Conservation (phyloP, 2,329 filamentous ascomycete species). For the Aspergillus fumigatiaffinis region DNA sequence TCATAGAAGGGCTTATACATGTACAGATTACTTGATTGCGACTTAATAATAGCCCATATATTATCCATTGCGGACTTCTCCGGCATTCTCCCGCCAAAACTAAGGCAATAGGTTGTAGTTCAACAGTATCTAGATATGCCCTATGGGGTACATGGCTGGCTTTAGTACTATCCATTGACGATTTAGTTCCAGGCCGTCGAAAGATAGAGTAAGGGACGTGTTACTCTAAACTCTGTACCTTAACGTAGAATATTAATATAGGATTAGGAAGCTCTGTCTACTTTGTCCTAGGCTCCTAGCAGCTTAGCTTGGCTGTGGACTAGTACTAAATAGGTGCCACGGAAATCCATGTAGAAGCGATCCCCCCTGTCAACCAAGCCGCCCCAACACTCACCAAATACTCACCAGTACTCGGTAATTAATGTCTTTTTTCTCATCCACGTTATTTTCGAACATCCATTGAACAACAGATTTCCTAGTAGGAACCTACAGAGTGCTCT, state of each 20-base stretch:
- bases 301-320: background rate
- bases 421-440: conserved; percentile 17
- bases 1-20: no score
- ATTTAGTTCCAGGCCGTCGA: background rate
- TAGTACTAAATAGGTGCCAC: background rate
- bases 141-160: background rate
- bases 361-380: conserved; percentile 6
- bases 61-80: background rate
- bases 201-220: background rate
- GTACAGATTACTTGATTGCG: background rate
- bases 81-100: background rate
- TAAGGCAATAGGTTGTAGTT: background rate
- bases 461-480: background rate
- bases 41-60: background rate
- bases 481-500: background rate
- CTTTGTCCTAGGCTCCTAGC: background rate
- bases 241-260: background rate
- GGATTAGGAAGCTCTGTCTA: background rate
- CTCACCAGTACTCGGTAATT: conserved; percentile 2
- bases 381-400: conserved; percentile 23
- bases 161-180: background rate
- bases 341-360: background rate
- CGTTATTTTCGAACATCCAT: background rate
- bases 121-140: background rate
- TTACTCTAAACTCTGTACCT: background rate